phyloP scores from a whole-genome alignment of 371 early-diverging fungal genomes.

The Haplosporangium sp. region DNA sequence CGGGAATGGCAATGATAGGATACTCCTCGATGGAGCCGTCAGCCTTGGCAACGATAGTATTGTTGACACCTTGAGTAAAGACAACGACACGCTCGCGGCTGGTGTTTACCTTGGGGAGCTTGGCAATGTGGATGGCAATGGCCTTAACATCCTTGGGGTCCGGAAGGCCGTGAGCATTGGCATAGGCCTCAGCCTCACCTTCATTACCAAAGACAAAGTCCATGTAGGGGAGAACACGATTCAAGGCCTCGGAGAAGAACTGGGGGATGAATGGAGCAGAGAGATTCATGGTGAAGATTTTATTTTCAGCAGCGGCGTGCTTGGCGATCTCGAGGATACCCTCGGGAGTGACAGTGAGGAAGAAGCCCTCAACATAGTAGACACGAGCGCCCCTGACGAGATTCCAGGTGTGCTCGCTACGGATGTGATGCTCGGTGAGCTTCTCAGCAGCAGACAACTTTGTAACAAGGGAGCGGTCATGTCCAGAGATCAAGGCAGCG shows the following conservation, averaged over 20 bases:
- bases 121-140: constrained; percentile 84
- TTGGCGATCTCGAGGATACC: constrained; percentile 86
- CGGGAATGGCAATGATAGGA: constrained; percentile 78
- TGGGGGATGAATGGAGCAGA: constrained; percentile 96
- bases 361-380: constrained; percentile 95
- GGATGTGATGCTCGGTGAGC: constrained; percentile 80
- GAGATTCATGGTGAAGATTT: constrained; percentile 90
- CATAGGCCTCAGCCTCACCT: constrained; percentile 90
- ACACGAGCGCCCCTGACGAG: constrained; percentile 88
- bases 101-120: constrained; percentile 83
- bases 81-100: constrained; percentile 86
- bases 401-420: constrained; percentile 84
- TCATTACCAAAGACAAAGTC: constrained; percentile 97
- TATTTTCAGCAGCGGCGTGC: constrained; percentile 85
- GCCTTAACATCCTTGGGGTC: constrained; percentile 76
- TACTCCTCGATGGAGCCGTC: constrained; percentile 64
- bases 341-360: constrained; percentile 88
- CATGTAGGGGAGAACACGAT: constrained; percentile 83
- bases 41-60: constrained; percentile 81
- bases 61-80: constrained; percentile 90
- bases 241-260: constrained; percentile 90
- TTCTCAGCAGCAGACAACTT: constrained; percentile 95
- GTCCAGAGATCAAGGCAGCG: constrained; percentile 93
- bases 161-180: constrained; percentile 74
- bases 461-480: constrained; percentile 90